A percentile compares a stretch with the other conserved stretches of the same genome.
Evolutionary conservation across 495 filamentous ascomycete genomes (phyloP).

Genomic region (Xylona heveae): DNA sequence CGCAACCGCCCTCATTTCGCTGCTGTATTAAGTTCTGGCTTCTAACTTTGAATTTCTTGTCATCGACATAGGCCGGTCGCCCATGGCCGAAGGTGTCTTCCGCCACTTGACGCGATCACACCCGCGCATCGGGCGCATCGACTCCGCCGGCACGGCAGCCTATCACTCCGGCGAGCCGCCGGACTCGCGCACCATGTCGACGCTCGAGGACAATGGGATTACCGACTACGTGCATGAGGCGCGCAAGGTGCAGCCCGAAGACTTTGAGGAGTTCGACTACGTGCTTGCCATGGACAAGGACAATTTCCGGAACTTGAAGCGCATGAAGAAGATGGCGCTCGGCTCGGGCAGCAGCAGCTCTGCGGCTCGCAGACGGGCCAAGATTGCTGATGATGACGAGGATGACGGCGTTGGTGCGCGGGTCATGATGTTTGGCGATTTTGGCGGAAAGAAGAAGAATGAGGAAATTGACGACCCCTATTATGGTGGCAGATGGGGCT

Average conservation of each 20-base stretch:
- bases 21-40: not conserved
- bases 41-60: too few relatives aligned
- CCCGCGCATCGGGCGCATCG: constrained; percentile 44
- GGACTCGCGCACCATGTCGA: constrained; percentile 69
- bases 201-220: constrained; percentile 53
- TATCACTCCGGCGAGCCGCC: constrained; percentile 59
- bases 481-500: constrained; percentile 66
- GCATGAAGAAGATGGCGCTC: constrained; percentile 31
- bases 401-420: constrained; percentile 8
- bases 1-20: too few relatives aligned
- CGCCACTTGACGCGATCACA: constrained; percentile 31
- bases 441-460: constrained; percentile 39
- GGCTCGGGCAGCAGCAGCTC: constrained; percentile 16
- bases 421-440: constrained; percentile 55
- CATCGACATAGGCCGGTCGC: constrained; percentile 43
- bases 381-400: constrained; percentile 10
- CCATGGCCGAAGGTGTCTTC: constrained; percentile 94
- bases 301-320: constrained; percentile 54
- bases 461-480: constrained; percentile 81
- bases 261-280: constrained; percentile 79
- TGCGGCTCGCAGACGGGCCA: constrained; percentile 5
- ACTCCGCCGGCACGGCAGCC: constrained; percentile 74
- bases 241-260: constrained; percentile 43
- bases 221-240: constrained; percentile 56
- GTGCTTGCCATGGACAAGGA: constrained; percentile 82